Evolutionary conservation across 1,284 basidiomycete genomes (phyloP), one percentile per base, ranked within the genome.

Genomic region (Kalmanozyma brasiliensis): DNA sequence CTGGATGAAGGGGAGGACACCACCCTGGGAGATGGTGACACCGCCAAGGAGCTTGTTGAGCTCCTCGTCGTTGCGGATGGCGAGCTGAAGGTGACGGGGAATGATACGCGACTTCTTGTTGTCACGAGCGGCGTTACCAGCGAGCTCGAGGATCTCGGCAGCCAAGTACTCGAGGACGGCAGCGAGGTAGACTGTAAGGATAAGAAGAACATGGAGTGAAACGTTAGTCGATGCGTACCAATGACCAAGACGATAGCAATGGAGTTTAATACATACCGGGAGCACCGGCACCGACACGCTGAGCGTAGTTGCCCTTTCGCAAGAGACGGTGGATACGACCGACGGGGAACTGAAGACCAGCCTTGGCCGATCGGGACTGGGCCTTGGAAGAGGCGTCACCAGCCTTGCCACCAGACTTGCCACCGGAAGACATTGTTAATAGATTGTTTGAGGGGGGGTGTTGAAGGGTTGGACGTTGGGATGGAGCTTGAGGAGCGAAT

Each of bases 91-190:
- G 84, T 94, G 93, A 74, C 92, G 91, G 23, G 94, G 94, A 2
- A 93, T 96, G 83, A 98, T 96, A 83, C 95, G 92, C 84, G 96
- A 97, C 49, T 96, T 93, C 59, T 91, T 89, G 43, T 97, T 87
- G 85, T 98, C 94, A 83, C 96, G 95, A 9, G 94, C 94, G 23
- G 94, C 94, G 84, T 98, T 98, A 91, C 91, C 91, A 59, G 92
- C 92, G 45, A 94, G 86, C 80, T 94, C 93, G 53, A 94, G 85
- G n/a, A 94, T 92, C 82, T 94, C 92, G 32, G 92, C 92, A 1
- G 91, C 93, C 42, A 94, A 86, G 79, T 94, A 94, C 83, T 94
- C 92, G 44, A 94, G 86, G 74, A 94, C 92, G 26, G 93, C 92
- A 69, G 92, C 90, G 64, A 93, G 88, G 85, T 93, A 94, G 65